Base-by-base conservation (phyloP, 2,329 filamentous ascomycete genomes). In the Microascus cirrosus region DNA sequence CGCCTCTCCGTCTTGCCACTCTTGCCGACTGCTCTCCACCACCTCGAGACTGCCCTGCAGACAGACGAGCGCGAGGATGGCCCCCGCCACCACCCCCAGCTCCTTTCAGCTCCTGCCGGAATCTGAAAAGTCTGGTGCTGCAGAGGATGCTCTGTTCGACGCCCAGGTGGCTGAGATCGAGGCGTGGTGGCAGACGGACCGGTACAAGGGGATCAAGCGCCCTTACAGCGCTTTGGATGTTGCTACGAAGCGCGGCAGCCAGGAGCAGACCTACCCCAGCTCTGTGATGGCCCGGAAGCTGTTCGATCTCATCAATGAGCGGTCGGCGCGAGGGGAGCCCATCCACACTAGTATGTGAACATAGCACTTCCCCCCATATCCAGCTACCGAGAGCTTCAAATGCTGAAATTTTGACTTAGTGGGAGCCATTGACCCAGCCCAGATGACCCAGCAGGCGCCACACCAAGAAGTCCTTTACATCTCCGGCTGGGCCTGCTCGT, bases 361-460 rank as follows among this genome's bases (percentile, higher is more conserved):
- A 50, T 12, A 24, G 5, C 20, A 8, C 20, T 24, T 20, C n/a
- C 45, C 2, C 22, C 11, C 7, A 11, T 13, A 11, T 2, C 20
- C 20, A 4, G n/a, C 20, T 24, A 24, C 20, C 42, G 8, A 8
- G 3, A 22, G 18, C 2, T 11, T 42, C 15, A 39, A 25, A 28
- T 4, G 36, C 61, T 65, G 58, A 66, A 62, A 58, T 20, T 6
- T 6, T 57, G 35, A 0, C 45, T 53, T 61, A 93, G 89, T 99
- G 88, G 94, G 94, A 65, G 94, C 92, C 60, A 95, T 99, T 73
- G 94, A 99, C 69, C 94, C 94, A n/a, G 85, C 97, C 12, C 94
- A 99, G 75, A 97, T 99, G 94, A 96, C 94, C 54, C 94, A 99
- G 72, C 94, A 97, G 76, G 94, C 94, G 18, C 83, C 89, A 6